phyloP scores from a whole-genome alignment of 331 rosid genomes.

The Cydonia oblonga region DNA sequence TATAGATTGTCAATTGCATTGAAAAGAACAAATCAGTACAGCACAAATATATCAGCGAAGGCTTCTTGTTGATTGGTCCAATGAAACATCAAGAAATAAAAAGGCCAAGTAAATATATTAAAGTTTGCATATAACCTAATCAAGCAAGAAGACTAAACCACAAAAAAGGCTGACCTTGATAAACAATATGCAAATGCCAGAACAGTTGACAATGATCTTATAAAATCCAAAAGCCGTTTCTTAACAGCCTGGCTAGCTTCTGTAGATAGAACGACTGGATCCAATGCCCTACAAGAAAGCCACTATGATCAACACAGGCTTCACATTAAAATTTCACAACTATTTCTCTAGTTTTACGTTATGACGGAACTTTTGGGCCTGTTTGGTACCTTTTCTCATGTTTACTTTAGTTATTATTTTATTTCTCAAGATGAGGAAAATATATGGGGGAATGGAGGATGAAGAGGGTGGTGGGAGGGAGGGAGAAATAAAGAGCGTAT shows the following conservation, averaged over 20 bases:
- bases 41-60: not conserved
- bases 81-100: not conserved
- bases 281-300: conserved; percentile 55
- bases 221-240: conserved; percentile 66
- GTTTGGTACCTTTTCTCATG: not conserved
- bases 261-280: conserved; percentile 63
- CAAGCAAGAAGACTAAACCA: conserved; percentile 11
- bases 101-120: not conserved
- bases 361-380: not conserved
- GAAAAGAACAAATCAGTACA: conserved; percentile 6
- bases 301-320: conserved; percentile 3
- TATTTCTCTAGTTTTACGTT: not conserved
- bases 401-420: not conserved
- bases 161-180: conserved; percentile 59
- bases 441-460: not conserved
- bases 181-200: conserved; percentile 81
- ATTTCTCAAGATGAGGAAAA: not conserved
- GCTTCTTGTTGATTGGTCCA: not conserved
- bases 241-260: conserved; percentile 68
- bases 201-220: conserved; percentile 79
- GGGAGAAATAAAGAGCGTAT: not conserved
- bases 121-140: not conserved
- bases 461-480: not conserved
- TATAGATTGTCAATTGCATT: conserved; percentile 5
- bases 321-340: not conserved